These are phyloP conservation scores for Climacium dendroides DNA, from an alignment of 225 moss, liverwort and hornwort species.

Conservation along the genomic window DNA sequence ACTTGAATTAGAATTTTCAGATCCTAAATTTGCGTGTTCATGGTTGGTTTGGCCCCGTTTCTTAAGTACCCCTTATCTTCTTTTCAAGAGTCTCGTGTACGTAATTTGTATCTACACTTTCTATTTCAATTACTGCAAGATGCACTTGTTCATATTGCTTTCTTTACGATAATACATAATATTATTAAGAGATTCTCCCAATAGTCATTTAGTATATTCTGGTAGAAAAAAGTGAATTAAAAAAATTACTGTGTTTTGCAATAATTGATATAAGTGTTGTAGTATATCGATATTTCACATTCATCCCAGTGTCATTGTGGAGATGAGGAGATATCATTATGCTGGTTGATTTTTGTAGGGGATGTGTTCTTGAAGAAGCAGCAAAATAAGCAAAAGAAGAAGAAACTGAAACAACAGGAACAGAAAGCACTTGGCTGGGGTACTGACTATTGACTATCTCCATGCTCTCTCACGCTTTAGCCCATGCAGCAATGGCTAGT, in stretches of 20 bases:
- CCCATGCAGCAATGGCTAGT: not conserved
- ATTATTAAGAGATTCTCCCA: not conserved
- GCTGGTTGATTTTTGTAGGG: constrained; percentile 30
- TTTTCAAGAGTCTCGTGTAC: not conserved
- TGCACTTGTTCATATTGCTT: not conserved
- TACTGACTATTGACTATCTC: constrained; percentile 1
- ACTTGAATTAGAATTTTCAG: not conserved
- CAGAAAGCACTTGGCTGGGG: constrained; percentile 99
- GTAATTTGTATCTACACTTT: not conserved
- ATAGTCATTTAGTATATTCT: not conserved
- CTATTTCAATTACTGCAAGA: not conserved
- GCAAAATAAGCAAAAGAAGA: constrained; percentile 90
- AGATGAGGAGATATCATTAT: not conserved
- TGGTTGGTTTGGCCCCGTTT: not conserved
- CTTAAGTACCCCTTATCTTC: not conserved
- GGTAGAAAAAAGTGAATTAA: too few relatives aligned
- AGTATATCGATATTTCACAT: not conserved
- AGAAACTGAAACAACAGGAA: constrained; percentile 91
- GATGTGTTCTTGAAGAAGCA: constrained; percentile 97
- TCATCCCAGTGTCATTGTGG: not conserved
- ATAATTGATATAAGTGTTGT: not conserved
- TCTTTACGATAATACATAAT: not conserved
- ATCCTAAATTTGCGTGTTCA: not conserved
- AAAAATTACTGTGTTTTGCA: not conserved
- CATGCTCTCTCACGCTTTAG: not conserved